Percentiles rank a stretch among this genome's conserved stretches.
phyloP scores from a whole-genome alignment of 305 asterid species.

The Plantago rigida region DNA sequence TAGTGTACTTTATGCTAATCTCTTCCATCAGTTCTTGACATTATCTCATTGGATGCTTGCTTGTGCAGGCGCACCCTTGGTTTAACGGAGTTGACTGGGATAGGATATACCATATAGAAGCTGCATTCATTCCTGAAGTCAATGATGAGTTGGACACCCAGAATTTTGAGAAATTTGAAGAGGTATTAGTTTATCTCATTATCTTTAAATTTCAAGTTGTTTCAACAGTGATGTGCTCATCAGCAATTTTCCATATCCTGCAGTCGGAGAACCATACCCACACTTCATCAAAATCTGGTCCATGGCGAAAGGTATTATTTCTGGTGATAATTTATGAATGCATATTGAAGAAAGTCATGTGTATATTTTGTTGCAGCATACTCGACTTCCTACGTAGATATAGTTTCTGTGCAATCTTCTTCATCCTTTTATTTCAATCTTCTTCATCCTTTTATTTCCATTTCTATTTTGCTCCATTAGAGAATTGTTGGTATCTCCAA shows the following conservation, averaged over 20 bases:
- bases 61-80: conserved; percentile 81
- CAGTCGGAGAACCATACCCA: conserved; percentile 65
- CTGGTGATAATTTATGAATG: conserved; percentile 24
- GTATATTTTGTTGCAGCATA: conserved; percentile 8
- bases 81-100: conserved; percentile 73
- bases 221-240: conserved; percentile 20
- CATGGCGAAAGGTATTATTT: conserved; percentile 82
- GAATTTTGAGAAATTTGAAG: conserved; percentile 89
- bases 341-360: conserved; percentile 5
- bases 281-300: conserved; percentile 70
- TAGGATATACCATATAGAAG: conserved; percentile 73
- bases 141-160: conserved; percentile 93
- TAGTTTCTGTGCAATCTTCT: too few species aligned
- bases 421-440: too few species aligned
- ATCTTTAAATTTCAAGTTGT: conserved; percentile 12
- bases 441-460: too few species aligned
- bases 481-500: not conserved
- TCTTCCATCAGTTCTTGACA: conserved; percentile 30
- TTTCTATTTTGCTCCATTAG: too few species aligned
- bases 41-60: conserved; percentile 25
- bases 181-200: conserved; percentile 37
- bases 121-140: conserved; percentile 94
- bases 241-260: conserved; percentile 22
- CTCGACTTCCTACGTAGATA: not conserved
- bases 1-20: conserved; percentile 38